Evolutionary conservation across 768 basidiomycete genomes (phyloP).

Genomic region (Tricholoma hemisulphureum): DNA sequence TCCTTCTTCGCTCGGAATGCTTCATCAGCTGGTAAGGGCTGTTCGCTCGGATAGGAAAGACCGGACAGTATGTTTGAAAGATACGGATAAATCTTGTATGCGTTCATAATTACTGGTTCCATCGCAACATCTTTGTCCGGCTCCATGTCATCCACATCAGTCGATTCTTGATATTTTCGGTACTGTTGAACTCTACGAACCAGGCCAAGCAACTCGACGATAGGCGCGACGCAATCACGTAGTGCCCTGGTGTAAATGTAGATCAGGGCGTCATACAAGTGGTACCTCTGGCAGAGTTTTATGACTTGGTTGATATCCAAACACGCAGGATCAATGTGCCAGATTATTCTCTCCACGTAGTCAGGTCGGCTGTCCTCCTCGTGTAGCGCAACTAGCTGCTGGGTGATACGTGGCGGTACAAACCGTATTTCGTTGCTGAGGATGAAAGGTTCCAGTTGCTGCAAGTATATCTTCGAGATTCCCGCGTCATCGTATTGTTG

Average conservation of each 20-base stretch:
- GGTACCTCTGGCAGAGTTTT: conserved; percentile 75
- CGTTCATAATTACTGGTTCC: conserved; percentile 64
- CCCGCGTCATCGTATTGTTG: conserved; percentile 84
- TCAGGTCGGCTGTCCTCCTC: conserved; percentile 69
- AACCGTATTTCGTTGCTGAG: conserved; percentile 68
- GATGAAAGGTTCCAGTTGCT: conserved; percentile 78
- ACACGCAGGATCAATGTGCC: conserved; percentile 91
- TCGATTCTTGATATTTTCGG: conserved; percentile 39
- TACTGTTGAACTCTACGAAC: conserved; percentile 66
- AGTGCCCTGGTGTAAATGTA: conserved; percentile 91
- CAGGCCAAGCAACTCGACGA: conserved; percentile 80
- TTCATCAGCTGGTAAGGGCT: conserved; percentile 63
- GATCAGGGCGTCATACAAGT: conserved; percentile 89
- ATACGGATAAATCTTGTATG: conserved; percentile 92
- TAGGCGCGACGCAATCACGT: conserved; percentile 83
- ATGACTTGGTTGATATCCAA: conserved; percentile 95
- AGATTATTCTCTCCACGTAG: conserved; percentile 84
- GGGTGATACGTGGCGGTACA: conserved; percentile 86
- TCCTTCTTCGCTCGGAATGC: conserved; percentile 66
- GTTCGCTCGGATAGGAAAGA: conserved; percentile 81
- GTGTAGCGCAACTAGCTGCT: conserved; percentile 77
- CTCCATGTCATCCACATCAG: conserved; percentile 28
- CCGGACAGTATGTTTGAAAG: conserved; percentile 80
- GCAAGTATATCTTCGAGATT: conserved; percentile 81
- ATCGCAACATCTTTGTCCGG: conserved; percentile 35